These are phyloP conservation scores for Fonsecaea pugnacius DNA, from an alignment of 2,329 filamentous ascomycete species.

Conservation along the genomic window DNA sequence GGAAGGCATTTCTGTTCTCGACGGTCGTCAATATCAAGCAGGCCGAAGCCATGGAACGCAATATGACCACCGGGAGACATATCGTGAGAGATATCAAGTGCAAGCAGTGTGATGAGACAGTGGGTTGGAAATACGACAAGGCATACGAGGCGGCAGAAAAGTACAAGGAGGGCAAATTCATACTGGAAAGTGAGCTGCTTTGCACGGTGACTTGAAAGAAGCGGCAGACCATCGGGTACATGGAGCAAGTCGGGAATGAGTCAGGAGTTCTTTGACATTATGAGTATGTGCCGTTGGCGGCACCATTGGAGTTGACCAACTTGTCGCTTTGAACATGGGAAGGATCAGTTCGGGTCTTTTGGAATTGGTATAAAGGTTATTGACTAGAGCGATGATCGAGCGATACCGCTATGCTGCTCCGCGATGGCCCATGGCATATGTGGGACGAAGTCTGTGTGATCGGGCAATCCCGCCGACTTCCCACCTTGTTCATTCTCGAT, in stretches of 20 bases:
- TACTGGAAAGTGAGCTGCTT: slow-evolving; percentile 57
- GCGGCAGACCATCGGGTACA: neutral
- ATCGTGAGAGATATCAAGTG: slow-evolving; percentile 92
- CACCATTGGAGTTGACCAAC: neutral
- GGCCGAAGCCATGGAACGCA: slow-evolving; percentile 84
- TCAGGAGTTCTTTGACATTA: slow-evolving; percentile 1
- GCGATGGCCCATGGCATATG: neutral
- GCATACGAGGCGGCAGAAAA: slow-evolving; percentile 90
- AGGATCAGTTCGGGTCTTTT: neutral
- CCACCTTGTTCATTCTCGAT: neutral
- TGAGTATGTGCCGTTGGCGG: neutral
- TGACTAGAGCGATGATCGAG: neutral
- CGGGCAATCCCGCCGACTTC: slow-evolving; percentile 6
- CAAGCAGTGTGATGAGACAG: slow-evolving; percentile 85
- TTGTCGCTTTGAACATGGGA: neutral
- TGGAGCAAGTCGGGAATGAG: neutral
- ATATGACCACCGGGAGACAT: slow-evolving; percentile 96
- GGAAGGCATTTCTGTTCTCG: slow-evolving; percentile 97
- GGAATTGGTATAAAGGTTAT: neutral
- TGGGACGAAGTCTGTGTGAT: neutral
- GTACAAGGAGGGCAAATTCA: slow-evolving; percentile 99
- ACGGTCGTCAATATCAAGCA: slow-evolving; percentile 86
- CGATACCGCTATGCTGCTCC: neutral
- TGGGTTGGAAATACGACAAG: slow-evolving; percentile 99
- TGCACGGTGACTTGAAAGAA: slow-evolving; percentile 34